phyloP scores from a whole-genome alignment of 495 filamentous ascomycete species.

The Hypoxylon perforatum region DNA sequence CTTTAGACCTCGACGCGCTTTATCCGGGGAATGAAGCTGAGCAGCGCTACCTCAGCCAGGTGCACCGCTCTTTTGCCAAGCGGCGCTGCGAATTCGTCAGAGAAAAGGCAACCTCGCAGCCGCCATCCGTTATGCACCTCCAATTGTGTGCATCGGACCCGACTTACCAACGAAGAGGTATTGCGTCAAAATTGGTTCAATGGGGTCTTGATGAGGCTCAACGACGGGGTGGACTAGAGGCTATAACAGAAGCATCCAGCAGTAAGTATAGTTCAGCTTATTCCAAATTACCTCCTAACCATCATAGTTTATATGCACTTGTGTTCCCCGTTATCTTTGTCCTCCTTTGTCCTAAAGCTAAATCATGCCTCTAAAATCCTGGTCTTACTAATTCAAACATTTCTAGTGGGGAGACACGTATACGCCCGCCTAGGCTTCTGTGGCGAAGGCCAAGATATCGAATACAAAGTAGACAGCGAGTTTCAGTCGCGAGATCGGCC shows the following conservation, averaged over 20 bases:
- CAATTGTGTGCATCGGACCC: slow-evolving; percentile 56
- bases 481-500: slow-evolving; percentile 45
- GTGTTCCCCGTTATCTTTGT: no score
- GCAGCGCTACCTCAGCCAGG: slow-evolving; percentile 51
- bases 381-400: background rate
- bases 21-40: slow-evolving; percentile 52
- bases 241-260: slow-evolving; percentile 53
- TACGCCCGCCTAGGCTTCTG: slow-evolving; percentile 54
- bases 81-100: slow-evolving; percentile 47
- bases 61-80: slow-evolving; percentile 42
- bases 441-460: slow-evolving; percentile 42
- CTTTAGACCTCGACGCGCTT: slow-evolving; percentile 44
- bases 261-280: slow-evolving; percentile 25
- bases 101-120: slow-evolving; percentile 39
- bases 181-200: slow-evolving; percentile 51
- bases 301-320: background rate
- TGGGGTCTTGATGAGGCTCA: slow-evolving; percentile 56
- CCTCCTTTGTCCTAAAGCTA: no score
- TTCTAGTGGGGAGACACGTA: slow-evolving; percentile 52
- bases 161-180: slow-evolving; percentile 51
- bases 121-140: slow-evolving; percentile 52
- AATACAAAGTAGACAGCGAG: slow-evolving; percentile 52
- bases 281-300: no score
- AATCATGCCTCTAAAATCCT: background rate
- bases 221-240: slow-evolving; percentile 51